Percentiles rank a stretch among this genome's conserved stretches.
These are phyloP conservation scores for Colletotrichum orchidophilum DNA, from an alignment of 2,329 filamentous ascomycete genomes.

Conservation along the genomic window DNA sequence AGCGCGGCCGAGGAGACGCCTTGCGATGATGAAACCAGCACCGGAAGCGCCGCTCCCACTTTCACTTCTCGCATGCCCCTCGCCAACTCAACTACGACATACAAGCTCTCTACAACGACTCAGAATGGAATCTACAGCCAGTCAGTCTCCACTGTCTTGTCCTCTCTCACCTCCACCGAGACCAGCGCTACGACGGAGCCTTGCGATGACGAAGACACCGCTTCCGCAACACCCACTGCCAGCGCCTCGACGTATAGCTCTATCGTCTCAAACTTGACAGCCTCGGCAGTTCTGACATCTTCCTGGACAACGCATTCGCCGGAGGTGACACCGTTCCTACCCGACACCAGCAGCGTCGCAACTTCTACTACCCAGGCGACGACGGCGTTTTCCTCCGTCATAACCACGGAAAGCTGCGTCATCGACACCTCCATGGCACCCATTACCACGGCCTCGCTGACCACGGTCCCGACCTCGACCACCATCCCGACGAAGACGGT, in stretches of 20 bases:
- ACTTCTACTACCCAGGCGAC: slow-evolving; percentile 19
- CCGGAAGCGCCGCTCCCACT: neutral
- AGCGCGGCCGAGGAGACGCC: neutral
- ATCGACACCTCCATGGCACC: slow-evolving; percentile 47
- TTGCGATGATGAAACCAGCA: neutral
- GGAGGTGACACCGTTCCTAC: slow-evolving; percentile 11
- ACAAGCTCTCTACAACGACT: neutral
- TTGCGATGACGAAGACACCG: neutral
- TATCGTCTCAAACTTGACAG: neutral
- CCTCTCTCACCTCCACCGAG: no score
- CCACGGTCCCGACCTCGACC: slow-evolving; percentile 38
- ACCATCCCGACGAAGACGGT: slow-evolving; percentile 43
- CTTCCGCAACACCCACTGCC: neutral
- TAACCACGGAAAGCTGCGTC: slow-evolving; percentile 35
- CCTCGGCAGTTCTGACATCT: no score
- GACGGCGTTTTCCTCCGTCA: neutral
- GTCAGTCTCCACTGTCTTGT: neutral
- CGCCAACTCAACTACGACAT: neutral
- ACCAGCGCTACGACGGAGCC: neutral
- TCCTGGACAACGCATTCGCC: slow-evolving; percentile 4
- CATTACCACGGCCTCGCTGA: slow-evolving; percentile 39
- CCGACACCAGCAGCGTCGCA: neutral
- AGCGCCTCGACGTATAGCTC: neutral
- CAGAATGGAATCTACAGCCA: neutral
- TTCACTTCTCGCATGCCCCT: neutral